phyloP scores from a whole-genome alignment of 345 rosid species.

The Laguncularia racemosa region DNA sequence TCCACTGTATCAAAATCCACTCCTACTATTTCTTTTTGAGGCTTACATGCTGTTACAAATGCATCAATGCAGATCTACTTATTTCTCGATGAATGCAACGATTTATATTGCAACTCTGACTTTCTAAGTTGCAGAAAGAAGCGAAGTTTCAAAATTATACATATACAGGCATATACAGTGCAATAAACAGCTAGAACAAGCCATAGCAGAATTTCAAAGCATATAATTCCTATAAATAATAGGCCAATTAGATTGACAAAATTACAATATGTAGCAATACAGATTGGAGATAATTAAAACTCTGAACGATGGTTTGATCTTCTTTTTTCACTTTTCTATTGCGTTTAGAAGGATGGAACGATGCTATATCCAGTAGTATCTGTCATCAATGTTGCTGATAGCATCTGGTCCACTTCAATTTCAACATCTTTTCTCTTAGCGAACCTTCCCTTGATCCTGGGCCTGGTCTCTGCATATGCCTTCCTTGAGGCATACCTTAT shows the following conservation, averaged over 20 bases:
- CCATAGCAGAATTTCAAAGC: constrained; percentile 13
- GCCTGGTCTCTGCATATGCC: constrained; percentile 93
- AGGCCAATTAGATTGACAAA: constrained; percentile 13
- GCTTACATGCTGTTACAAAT: no score
- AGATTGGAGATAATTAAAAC: constrained; percentile 3
- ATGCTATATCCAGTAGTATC: constrained; percentile 52
- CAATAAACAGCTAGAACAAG: constrained; percentile 8
- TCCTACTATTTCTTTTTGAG: no score
- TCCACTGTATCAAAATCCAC: no score
- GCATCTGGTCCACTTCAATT: constrained; percentile 54
- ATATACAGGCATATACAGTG: constrained; percentile 24
- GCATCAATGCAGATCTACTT: no score
- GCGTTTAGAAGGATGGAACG: constrained; percentile 62
- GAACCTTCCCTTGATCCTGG: constrained; percentile 85
- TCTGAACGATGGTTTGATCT: constrained; percentile 9
- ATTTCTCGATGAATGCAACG: no score
- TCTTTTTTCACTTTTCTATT: not conserved
- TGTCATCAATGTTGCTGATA: constrained; percentile 43
- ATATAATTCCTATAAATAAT: constrained; percentile 10
- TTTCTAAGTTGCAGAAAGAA: not conserved
- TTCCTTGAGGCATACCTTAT: constrained; percentile 96
- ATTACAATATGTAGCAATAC: constrained; percentile 5
- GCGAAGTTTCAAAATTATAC: not conserved
- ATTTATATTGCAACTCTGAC: no score
- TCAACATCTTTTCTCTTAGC: constrained; percentile 68